A percentile compares a stretch with the other conserved stretches of the same genome.
Conservation (phyloP, 1,139 yeast species). For the Oligophagozyma castellii region DNA sequence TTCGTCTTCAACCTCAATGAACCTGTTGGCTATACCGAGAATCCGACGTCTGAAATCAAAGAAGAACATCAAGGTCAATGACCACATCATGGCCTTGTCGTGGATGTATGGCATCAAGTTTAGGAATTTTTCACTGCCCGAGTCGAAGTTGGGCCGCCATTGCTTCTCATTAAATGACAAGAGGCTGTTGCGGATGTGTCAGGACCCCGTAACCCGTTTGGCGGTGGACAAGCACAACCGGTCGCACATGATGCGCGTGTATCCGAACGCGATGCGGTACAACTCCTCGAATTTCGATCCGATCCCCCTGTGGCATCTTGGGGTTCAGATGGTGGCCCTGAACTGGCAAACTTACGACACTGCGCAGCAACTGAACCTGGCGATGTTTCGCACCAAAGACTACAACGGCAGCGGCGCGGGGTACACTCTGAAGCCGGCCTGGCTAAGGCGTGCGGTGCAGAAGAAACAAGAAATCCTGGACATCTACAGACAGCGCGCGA, state of each 20-base stretch:
- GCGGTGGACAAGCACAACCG: constrained; percentile 67
- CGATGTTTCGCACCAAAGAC: constrained; percentile 51
- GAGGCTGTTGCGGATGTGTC: constrained; percentile 45
- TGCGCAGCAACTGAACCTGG: constrained; percentile 83
- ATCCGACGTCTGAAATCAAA: constrained; percentile 13
- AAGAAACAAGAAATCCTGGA: constrained; percentile 18
- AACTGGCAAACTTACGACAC: constrained; percentile 92
- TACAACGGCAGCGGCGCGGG: constrained; percentile 14
- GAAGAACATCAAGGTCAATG: constrained; percentile 28
- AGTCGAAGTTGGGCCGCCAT: constrained; percentile 68
- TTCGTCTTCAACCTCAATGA: constrained; percentile 9
- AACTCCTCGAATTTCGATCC: constrained; percentile 77
- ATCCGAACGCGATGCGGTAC: constrained; percentile 70
- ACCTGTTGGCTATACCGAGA: constrained; percentile 11
- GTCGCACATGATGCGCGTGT: constrained; percentile 62
- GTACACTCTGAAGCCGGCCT: constrained; percentile 60
- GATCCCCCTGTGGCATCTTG: constrained; percentile 63
- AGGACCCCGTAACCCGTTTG: constrained; percentile 39
- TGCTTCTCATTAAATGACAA: constrained; percentile 80
- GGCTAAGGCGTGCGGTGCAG: constrained; percentile 16
- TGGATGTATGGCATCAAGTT: constrained; percentile 62
- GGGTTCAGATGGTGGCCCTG: constrained; percentile 90
- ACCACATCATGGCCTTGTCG: constrained; percentile 49
- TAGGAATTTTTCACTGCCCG: constrained; percentile 73
- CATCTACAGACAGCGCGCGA: constrained; percentile 9